A percentile compares a stretch with the other conserved stretches of the same genome.
Conservation (phyloP, 2,329 filamentous ascomycete genomes). For the Claviceps africana region DNA sequence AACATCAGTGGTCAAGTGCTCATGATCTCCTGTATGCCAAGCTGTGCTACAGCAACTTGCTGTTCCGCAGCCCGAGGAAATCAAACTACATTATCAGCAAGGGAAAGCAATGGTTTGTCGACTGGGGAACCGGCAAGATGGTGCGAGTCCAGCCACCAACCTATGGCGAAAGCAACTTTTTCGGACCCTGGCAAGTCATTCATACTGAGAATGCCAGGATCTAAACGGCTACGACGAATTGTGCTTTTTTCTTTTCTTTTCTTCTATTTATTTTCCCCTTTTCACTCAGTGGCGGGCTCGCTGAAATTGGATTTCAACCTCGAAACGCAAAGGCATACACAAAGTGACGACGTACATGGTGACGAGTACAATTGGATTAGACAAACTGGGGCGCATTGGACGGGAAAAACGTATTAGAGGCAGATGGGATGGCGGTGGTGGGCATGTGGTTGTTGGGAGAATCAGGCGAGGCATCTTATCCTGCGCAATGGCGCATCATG, state of each 20-base stretch:
- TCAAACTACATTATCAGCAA: constrained; percentile 42
- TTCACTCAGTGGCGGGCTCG: too few relatives aligned
- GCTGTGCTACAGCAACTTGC: constrained; percentile 44
- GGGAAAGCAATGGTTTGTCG: constrained; percentile 44
- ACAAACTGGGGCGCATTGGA: too few relatives aligned
- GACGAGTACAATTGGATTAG: too few relatives aligned
- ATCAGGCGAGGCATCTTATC: too few relatives aligned
- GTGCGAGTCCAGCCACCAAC: constrained; percentile 37
- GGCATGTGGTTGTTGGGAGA: too few relatives aligned
- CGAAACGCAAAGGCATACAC: too few relatives aligned
- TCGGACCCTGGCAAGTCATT: constrained; percentile 35
- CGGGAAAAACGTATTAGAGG: too few relatives aligned
- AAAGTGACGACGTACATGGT: too few relatives aligned
- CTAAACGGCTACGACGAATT: constrained; percentile 9
- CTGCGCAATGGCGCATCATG: too few relatives aligned
- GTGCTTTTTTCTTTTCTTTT: not conserved
- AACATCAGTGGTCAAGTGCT: constrained; percentile 38
- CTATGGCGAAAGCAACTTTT: constrained; percentile 37
- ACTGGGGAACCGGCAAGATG: constrained; percentile 44
- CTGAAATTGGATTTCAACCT: too few relatives aligned
- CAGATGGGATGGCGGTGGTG: too few relatives aligned
- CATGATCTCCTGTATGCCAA: constrained; percentile 47
- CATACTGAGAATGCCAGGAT: constrained; percentile 35
- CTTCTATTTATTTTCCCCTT: not conserved
- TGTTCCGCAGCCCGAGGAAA: constrained; percentile 43